Conservation (phyloP, 139 green algal species). For the Coelastrella sp. region DNA sequence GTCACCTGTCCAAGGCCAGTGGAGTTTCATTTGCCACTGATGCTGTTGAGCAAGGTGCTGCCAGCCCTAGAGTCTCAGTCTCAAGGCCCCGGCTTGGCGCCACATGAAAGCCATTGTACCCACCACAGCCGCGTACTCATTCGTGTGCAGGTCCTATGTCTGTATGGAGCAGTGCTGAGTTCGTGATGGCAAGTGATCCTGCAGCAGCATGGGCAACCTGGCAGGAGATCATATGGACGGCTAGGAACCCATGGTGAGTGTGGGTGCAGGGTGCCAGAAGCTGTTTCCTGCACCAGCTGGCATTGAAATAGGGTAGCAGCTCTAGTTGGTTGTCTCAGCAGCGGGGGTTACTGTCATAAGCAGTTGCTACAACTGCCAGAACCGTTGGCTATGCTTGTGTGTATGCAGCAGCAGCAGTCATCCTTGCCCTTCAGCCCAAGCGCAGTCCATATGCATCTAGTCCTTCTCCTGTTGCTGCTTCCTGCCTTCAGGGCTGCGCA, state of each 20-base stretch:
- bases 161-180: not conserved
- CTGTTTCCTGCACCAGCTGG: not conserved
- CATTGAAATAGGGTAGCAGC: too few species aligned
- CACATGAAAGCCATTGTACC: not conserved
- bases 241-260: constrained; percentile 25
- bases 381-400: not conserved
- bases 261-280: not conserved
- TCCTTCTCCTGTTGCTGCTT: not conserved
- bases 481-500: constrained; percentile 8
- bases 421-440: not conserved
- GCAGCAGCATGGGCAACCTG: constrained; percentile 27
- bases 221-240: constrained; percentile 25
- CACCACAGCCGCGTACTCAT: not conserved
- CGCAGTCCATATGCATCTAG: not conserved
- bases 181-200: not conserved
- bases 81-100: too few species aligned
- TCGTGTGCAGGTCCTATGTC: not conserved
- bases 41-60: too few species aligned
- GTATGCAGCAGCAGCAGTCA: not conserved
- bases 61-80: too few species aligned
- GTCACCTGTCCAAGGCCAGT: too few species aligned
- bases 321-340: not conserved
- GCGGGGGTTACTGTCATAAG: not conserved
- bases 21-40: too few species aligned
- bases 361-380: not conserved